Evolutionary conservation across 2,329 filamentous ascomycete genomes (phyloP).

Genomic region (Chrysoporthe austroafricana): DNA sequence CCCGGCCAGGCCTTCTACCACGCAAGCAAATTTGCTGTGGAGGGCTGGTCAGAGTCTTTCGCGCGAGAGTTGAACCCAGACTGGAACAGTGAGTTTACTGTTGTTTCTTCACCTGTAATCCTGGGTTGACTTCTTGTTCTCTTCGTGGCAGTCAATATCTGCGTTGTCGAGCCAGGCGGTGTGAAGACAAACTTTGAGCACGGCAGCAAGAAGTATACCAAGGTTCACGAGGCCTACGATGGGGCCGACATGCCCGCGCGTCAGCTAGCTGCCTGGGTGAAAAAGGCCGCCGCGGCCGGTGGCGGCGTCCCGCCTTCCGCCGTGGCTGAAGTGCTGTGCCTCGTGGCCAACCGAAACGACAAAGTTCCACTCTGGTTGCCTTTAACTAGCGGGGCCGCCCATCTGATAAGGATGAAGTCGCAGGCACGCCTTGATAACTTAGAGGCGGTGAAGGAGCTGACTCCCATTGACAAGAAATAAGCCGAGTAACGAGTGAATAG

Average conservation of each 20-base stretch:
- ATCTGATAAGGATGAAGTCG: conserved; percentile 8
- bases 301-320: not conserved
- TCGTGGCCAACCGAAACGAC: conserved; percentile 1
- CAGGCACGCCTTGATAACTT: conserved; percentile 11
- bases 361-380: conserved; percentile 10
- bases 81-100: conserved; percentile 30
- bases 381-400: conserved; percentile 2
- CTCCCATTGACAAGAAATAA: conserved; percentile 6
- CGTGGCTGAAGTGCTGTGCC: conserved; percentile 6
- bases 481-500: not conserved
- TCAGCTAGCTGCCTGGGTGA: conserved; percentile 7
- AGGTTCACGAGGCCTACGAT: conserved; percentile 10
- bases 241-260: conserved; percentile 10
- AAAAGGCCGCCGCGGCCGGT: not conserved
- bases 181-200: conserved; percentile 19
- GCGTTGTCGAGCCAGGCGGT: conserved; percentile 16
- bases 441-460: conserved; percentile 6
- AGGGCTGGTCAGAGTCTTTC: conserved; percentile 33
- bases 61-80: conserved; percentile 31
- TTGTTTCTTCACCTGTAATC: not conserved
- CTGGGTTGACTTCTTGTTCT: not conserved
- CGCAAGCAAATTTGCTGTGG: conserved; percentile 34
- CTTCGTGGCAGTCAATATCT: conserved; percentile 8
- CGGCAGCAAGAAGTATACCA: conserved; percentile 7
- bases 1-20: conserved; percentile 34